A percentile compares a stretch with the other conserved stretches of the same genome.
phyloP scores from a whole-genome alignment of 2,329 filamentous ascomycete species.

The Fusarium secorum region DNA sequence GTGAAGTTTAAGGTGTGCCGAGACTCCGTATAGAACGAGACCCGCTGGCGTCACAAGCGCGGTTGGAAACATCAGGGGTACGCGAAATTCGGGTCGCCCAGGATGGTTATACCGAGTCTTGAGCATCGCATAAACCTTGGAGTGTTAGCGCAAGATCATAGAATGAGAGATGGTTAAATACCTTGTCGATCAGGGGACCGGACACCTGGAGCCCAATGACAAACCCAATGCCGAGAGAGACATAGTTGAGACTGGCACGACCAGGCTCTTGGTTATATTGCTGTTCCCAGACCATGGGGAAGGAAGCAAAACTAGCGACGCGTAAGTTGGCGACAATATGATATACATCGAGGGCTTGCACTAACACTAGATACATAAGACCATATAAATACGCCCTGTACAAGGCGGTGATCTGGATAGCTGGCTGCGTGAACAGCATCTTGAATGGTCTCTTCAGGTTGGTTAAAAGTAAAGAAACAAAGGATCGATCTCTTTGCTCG shows the following conservation, averaged over 20 bases:
- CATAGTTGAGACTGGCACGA: constrained; percentile 59
- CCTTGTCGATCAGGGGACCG: constrained; percentile 49
- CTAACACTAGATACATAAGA: constrained; percentile 60
- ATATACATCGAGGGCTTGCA: accelerated
- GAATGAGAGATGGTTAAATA: background rate
- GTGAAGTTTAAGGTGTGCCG: constrained; percentile 51
- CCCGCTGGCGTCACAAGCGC: constrained; percentile 55
- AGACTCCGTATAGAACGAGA: constrained; percentile 60
- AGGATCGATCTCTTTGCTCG: constrained; percentile 40
- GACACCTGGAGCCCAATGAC: constrained; percentile 65
- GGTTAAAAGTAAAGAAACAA: constrained; percentile 36
- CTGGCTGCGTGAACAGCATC: constrained; percentile 59
- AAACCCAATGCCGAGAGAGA: constrained; percentile 60
- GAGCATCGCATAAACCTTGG: constrained; percentile 41
- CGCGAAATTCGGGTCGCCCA: constrained; percentile 47
- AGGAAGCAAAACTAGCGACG: constrained; percentile 55
- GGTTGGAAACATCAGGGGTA: constrained; percentile 48
- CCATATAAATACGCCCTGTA: constrained; percentile 61
- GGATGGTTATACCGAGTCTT: constrained; percentile 38
- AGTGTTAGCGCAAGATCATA: background rate
- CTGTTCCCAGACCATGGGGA: constrained; percentile 57
- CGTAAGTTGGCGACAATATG: background rate
- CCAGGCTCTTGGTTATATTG: constrained; percentile 58
- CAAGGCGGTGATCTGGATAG: constrained; percentile 58
- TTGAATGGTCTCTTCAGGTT: constrained; percentile 56